phyloP scores from a whole-genome alignment of 306 rosid species.

The Abrus precatorius region DNA sequence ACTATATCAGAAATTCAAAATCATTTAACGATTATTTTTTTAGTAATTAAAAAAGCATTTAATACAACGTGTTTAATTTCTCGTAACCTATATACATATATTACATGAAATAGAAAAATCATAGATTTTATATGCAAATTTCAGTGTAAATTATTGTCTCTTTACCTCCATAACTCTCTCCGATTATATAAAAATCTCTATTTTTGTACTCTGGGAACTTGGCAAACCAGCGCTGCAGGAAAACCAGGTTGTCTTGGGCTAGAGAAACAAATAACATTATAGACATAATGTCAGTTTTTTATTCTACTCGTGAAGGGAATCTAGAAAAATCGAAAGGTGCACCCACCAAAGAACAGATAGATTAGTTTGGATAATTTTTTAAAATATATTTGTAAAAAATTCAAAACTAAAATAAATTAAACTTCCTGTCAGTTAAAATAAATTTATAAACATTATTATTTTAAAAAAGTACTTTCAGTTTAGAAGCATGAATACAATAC shows the following conservation, averaged over 20 bases:
- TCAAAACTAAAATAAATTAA: too few relatives aligned
- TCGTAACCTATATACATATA: too few relatives aligned
- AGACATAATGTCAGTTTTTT: background rate
- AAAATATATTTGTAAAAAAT: too few relatives aligned
- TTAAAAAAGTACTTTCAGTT: too few relatives aligned
- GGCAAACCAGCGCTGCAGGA: slow-evolving; percentile 54
- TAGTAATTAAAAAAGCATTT: background rate
- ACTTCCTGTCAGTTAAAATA: too few relatives aligned
- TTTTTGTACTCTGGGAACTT: slow-evolving; percentile 53
- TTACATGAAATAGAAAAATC: too few relatives aligned
- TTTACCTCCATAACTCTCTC: slow-evolving; percentile 65
- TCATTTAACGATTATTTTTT: too few relatives aligned
- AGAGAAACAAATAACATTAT: background rate
- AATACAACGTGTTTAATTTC: too few relatives aligned
- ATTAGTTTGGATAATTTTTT: too few relatives aligned
- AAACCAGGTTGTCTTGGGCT: slow-evolving; percentile 56
- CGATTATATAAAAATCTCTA: slow-evolving; percentile 47
- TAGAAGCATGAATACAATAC: too few relatives aligned
- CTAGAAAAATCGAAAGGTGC: background rate
- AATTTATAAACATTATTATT: too few relatives aligned
- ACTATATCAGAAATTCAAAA: too few relatives aligned
- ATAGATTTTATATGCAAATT: background rate
- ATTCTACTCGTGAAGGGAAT: background rate
- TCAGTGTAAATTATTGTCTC: background rate
- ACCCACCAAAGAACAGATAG: background rate